Conservation (phyloP, 2,329 filamentous ascomycete species). For the Huntiella moniliformis region DNA sequence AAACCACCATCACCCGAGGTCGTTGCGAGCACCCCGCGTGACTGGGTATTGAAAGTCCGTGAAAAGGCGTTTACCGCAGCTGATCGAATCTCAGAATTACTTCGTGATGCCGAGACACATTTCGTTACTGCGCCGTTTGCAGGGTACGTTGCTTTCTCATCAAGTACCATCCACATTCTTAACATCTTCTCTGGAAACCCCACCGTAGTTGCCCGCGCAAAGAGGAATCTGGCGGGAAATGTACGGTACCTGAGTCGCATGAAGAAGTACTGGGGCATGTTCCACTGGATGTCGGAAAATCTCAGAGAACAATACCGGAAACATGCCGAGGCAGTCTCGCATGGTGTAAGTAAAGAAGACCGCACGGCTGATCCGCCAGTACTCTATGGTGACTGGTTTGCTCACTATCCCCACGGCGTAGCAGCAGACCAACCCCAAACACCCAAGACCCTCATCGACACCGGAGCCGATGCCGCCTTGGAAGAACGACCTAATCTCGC, state of each 20-base stretch:
- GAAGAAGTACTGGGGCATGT: conserved; percentile 98
- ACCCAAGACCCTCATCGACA: conserved; percentile 38
- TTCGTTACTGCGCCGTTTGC: conserved; percentile 79
- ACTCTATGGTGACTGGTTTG: conserved; percentile 96
- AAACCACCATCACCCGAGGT: conserved; percentile 16
- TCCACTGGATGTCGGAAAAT: conserved; percentile 89
- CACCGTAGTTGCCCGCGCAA: conserved; percentile 55
- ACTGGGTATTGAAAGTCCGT: conserved; percentile 59
- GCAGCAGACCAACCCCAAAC: conserved; percentile 30
- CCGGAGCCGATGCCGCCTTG: conserved; percentile 69
- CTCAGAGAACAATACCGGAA: conserved; percentile 73
- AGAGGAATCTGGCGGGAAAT: conserved; percentile 69
- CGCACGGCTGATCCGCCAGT: conserved; percentile 37
- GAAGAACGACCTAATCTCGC: conserved; percentile 81
- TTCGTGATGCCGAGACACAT: conserved; percentile 58
- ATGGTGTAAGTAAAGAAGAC: conserved; percentile 15
- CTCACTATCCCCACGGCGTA: conserved; percentile 81
- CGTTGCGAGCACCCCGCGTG: conserved; percentile 44
- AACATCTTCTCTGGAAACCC: conserved; percentile 77
- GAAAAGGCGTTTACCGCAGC: conserved; percentile 66
- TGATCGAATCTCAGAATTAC: conserved; percentile 65
- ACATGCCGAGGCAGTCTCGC: conserved; percentile 62
- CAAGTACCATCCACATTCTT: conserved; percentile 84
- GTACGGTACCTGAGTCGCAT: conserved; percentile 83
- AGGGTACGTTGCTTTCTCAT: conserved; percentile 84